These are phyloP conservation scores for Gossypioides kirkii DNA, from an alignment of 345 rosid genomes.

Conservation along the genomic window DNA sequence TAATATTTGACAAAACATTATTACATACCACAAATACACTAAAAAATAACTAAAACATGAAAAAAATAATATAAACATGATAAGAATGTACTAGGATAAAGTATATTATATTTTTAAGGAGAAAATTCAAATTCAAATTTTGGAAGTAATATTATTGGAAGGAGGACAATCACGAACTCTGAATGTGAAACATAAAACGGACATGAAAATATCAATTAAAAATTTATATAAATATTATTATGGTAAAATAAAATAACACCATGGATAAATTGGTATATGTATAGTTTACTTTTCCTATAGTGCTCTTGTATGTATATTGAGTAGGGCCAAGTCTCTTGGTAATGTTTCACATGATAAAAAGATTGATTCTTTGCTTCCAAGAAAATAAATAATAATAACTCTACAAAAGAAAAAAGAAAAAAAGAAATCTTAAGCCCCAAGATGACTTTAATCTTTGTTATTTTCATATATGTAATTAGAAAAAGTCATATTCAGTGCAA, in stretches of 20 bases:
- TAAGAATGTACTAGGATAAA: too few relatives aligned
- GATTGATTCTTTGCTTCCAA: constrained; percentile 13
- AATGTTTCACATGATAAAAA: constrained; percentile 5
- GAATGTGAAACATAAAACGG: too few relatives aligned
- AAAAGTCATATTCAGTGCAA: not conserved
- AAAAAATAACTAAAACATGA: not conserved
- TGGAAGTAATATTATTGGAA: too few relatives aligned
- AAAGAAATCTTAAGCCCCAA: constrained; percentile 1
- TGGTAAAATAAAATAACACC: too few relatives aligned
- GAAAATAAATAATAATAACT: constrained; percentile 8
- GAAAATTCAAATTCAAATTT: too few relatives aligned
- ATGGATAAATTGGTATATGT: not conserved
- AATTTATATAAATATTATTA: too few relatives aligned
- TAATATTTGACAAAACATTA: not conserved
- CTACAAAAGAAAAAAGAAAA: not conserved
- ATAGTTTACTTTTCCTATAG: not conserved
- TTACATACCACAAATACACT: not conserved
- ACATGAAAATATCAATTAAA: not conserved
- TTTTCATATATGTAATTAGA: not conserved
- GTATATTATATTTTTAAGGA: too few relatives aligned
- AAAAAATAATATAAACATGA: not conserved
- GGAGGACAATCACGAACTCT: accelerated
- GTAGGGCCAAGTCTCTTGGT: constrained; percentile 4
- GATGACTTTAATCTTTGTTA: not conserved
- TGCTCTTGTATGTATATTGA: not conserved